Base-by-base conservation (phyloP, 768 basidiomycete species). In the Boletus eberwhitei region DNA sequence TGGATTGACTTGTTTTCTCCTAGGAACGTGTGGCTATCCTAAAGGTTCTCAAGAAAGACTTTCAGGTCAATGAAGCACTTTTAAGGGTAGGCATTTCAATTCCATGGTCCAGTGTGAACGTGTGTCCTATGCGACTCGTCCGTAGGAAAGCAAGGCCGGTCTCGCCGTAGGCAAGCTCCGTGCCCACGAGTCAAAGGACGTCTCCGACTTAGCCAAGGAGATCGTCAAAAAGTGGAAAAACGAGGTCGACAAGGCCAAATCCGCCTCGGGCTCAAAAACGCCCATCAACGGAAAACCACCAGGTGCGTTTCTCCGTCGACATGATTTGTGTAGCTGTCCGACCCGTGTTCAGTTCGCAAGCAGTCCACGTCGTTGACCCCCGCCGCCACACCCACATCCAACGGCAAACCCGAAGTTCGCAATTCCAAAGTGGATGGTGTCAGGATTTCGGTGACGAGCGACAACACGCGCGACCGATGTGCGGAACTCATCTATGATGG, bases 151-250 rank as follows among this genome's bases (percentile, higher is more conserved):
- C 71, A 94, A 89, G 71, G 88, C 87, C 4, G 93, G 93, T 46
- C 74, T 96, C n/a, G 89, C 92, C 0, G 92, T 97, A 3, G 92
- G 93, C 49, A 95, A 95, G 74, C 79, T 95, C 17, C 83, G 93
- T 44, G 77, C 79, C 31, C 87, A 93, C 70, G 74, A 80, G 1
- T 75, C 80, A 13, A 90, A 87, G 64, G 79, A 85, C 12, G 85
- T 97, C 9, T 70, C 90, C 8, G 88, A 91, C 59, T 75, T 90
- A 7, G 91, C 94, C 17, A 96, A 95, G 71, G 92, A 93, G 60
- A 76, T 95, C 42, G 94, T 97, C 46, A 90, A 86, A 72, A 88
- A 87, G 64, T 97, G 93, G 93, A 95, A 95, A 73, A 80, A 75
- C 31, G 87, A 87, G 56, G 94, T 96, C 34, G 92, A 93, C 55